Evolutionary conservation across 768 basidiomycete genomes (phyloP).

Genomic region (Leccinum sublutescens): DNA sequence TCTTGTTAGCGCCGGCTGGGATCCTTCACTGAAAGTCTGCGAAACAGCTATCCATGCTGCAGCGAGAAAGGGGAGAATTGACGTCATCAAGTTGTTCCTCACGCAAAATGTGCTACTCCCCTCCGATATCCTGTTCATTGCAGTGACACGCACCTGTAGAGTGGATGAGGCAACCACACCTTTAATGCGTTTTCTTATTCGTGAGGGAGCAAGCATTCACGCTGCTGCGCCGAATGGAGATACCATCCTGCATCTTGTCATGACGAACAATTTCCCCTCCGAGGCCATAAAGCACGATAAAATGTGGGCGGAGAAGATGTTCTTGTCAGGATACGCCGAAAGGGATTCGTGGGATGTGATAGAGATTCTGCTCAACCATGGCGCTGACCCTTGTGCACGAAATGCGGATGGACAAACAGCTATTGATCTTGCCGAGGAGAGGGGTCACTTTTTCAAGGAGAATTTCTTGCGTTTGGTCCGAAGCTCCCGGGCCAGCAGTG

Average conservation of each 20-base stretch:
- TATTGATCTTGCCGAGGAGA: background rate
- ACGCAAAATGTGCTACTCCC: background rate
- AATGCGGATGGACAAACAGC: background rate
- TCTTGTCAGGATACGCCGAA: too few species aligned
- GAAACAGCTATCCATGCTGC: background rate
- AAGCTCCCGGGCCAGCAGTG: background rate
- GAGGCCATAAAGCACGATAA: background rate
- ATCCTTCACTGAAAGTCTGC: background rate
- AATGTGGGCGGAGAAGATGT: too few species aligned
- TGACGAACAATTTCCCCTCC: background rate
- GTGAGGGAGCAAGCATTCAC: background rate
- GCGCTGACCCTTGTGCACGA: background rate
- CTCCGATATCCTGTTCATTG: background rate
- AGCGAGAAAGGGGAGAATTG: background rate
- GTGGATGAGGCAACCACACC: too few species aligned
- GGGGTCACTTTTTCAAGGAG: background rate
- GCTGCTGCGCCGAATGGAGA: background rate
- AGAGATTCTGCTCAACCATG: background rate
- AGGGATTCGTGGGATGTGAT: background rate
- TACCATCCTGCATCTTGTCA: background rate
- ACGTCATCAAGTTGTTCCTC: background rate
- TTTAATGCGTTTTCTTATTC: background rate
- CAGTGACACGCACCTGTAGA: too few species aligned
- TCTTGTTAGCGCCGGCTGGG: background rate
- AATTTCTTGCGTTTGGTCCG: slow-evolving; percentile 9